These are phyloP conservation scores for Aschersonia sp. DNA, from an alignment of 2,329 filamentous ascomycete genomes.

Conservation along the genomic window DNA sequence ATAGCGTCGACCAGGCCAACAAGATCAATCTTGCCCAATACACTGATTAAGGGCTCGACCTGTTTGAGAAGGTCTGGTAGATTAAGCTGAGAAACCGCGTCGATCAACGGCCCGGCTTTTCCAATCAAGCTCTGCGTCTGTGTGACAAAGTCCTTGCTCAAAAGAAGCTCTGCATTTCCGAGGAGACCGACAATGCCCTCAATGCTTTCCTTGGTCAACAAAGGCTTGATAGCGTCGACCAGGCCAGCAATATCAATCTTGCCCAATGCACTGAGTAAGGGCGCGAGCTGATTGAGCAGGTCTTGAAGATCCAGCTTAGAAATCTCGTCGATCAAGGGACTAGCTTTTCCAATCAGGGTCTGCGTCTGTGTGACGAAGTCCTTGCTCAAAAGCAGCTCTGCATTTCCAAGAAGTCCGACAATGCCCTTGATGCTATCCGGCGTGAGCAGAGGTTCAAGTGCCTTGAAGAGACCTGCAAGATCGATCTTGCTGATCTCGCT, in stretches of 20 bases:
- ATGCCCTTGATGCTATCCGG: constrained; percentile 15
- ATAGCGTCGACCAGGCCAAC: constrained; percentile 13
- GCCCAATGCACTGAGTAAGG: constrained; percentile 10
- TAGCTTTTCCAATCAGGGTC: constrained; percentile 16
- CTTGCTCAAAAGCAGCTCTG: constrained; percentile 14
- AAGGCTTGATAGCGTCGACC: constrained; percentile 12
- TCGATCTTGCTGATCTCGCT: constrained; percentile 15
- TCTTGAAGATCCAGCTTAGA: constrained; percentile 6
- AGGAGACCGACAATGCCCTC: constrained; percentile 19
- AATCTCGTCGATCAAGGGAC: constrained; percentile 11
- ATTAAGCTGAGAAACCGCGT: constrained; percentile 17
- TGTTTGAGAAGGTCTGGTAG: constrained; percentile 17
- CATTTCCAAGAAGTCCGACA: constrained; percentile 18
- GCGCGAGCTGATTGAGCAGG: constrained; percentile 9
- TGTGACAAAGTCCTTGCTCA: constrained; percentile 13
- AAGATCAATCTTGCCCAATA: constrained; percentile 15
- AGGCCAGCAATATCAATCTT: constrained; percentile 16
- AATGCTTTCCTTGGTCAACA: constrained; percentile 16
- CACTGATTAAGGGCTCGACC: constrained; percentile 19
- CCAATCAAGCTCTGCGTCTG: constrained; percentile 13
- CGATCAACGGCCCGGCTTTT: constrained; percentile 16
- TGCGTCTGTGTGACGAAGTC: constrained; percentile 17
- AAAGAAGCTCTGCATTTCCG: constrained; percentile 15
- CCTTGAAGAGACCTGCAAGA: constrained; percentile 13
- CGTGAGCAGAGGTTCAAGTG: constrained; percentile 15